A percentile compares a stretch with the other conserved stretches of the same genome.
These are phyloP conservation scores for Periconia sp. DNA, from an alignment of 2,329 filamentous ascomycete genomes.

Conservation along the genomic window DNA sequence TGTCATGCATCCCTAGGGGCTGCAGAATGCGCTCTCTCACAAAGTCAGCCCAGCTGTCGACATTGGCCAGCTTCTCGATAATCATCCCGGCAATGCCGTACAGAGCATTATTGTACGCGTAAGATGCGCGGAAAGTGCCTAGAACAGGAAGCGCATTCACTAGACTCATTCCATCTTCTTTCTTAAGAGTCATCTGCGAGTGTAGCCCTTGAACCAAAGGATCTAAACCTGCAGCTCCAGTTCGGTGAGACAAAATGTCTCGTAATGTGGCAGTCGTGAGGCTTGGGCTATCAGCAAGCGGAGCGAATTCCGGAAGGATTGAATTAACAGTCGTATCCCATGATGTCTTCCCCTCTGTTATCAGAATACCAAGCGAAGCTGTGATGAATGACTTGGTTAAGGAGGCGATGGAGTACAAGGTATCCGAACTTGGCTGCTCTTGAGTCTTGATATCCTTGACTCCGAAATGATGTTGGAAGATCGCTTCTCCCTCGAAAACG, in stretches of 20 bases:
- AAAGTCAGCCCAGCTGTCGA: background rate
- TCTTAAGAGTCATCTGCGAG: background rate
- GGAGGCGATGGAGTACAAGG: background rate
- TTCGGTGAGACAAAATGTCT: too few species aligned
- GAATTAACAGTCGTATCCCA: background rate
- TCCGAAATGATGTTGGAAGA: conserved; percentile 1
- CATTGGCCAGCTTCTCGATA: background rate
- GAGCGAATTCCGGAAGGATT: too few species aligned
- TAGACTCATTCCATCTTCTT: background rate
- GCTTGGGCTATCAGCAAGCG: too few species aligned
- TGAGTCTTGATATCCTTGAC: background rate
- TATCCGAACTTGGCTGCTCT: background rate
- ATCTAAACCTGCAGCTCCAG: too few species aligned
- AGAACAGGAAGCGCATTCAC: background rate
- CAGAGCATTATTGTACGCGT: background rate
- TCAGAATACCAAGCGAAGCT: background rate
- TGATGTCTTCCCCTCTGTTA: background rate
- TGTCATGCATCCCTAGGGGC: background rate
- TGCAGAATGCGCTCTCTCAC: background rate
- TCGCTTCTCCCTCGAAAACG: background rate
- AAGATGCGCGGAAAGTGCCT: background rate
- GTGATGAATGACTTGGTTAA: background rate
- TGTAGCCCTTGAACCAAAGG: background rate
- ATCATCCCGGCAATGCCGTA: background rate
- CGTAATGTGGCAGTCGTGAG: too few species aligned